A percentile compares a stretch with the other conserved stretches of the same genome.
phyloP scores from a whole-genome alignment of 352 stramenopile species.

The Phytopythium montanum region DNA sequence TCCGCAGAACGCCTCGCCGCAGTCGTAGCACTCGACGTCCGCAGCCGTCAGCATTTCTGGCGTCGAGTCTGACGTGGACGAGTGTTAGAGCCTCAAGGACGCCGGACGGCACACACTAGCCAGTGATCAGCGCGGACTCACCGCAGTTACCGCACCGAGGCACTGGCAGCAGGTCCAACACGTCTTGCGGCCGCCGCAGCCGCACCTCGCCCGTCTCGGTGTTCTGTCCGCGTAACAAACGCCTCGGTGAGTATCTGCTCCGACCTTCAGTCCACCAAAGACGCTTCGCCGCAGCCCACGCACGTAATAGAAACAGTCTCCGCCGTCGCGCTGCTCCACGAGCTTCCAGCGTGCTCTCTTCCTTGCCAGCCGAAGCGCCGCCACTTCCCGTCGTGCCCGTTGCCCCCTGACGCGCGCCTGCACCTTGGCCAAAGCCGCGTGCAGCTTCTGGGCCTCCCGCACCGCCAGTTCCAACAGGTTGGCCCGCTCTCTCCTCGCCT shows the following conservation, averaged over 20 bases:
- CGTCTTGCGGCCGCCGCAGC: constrained; percentile 86
- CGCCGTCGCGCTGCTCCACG: constrained; percentile 71
- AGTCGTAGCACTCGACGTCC: constrained; percentile 87
- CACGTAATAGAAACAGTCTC: constrained; percentile 88
- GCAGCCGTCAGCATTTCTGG: constrained; percentile 12
- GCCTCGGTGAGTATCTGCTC: not conserved
- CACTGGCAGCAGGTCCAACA: constrained; percentile 88
- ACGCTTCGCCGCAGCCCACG: not conserved
- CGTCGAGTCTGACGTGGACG: not conserved
- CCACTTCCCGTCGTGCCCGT: not conserved
- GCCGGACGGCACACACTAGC: not conserved
- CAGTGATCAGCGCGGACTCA: constrained; percentile 12
- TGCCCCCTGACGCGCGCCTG: not conserved
- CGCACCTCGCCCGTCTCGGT: constrained; percentile 91
- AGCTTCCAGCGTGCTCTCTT: constrained; percentile 91
- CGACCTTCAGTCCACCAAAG: too few species aligned
- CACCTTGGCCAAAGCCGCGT: constrained; percentile 1
- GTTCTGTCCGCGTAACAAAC: constrained; percentile 44
- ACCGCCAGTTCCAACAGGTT: not conserved
- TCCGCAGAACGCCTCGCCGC: constrained; percentile 88
- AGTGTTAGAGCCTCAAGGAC: not conserved
- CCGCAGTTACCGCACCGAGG: constrained; percentile 90
- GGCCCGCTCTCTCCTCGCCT: not conserved
- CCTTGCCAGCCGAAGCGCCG: constrained; percentile 11
- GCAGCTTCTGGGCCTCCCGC: not conserved